Percentiles rank a stretch among this genome's conserved stretches.
These are phyloP conservation scores for Yamadazyma kanchanaburiensis DNA, from an alignment of 1,139 yeast species.

Conservation along the genomic window DNA sequence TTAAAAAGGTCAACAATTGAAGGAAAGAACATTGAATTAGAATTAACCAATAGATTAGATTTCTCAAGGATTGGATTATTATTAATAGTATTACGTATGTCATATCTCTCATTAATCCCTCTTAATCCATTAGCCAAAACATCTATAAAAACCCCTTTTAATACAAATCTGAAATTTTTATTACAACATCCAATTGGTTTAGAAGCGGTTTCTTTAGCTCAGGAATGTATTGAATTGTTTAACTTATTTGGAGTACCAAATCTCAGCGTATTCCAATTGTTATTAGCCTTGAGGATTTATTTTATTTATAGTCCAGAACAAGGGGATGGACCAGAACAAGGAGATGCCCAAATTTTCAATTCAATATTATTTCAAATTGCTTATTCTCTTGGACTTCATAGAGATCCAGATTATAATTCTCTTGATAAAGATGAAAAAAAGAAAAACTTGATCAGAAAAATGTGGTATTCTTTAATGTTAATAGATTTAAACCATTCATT, in stretches of 20 bases:
- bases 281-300: conserved; percentile 36
- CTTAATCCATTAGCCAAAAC: conserved; percentile 1
- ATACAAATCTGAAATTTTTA: conserved; percentile 3
- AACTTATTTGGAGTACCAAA: conserved; percentile 36
- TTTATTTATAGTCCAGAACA: conserved; percentile 45
- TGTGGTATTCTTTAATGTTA: conserved; percentile 22
- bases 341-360: conserved; percentile 39
- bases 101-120: conserved; percentile 18
- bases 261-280: conserved; percentile 48
- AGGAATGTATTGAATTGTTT: conserved; percentile 35
- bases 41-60: conserved; percentile 17
- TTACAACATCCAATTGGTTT: conserved; percentile 15
- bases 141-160: not conserved
- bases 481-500: conserved; percentile 35
- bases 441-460: conserved; percentile 25
- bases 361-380: conserved; percentile 44
- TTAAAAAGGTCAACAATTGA: conserved; percentile 13
- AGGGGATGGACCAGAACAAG: conserved; percentile 49
- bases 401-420: conserved; percentile 28
- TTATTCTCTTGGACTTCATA: conserved; percentile 41
- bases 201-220: conserved; percentile 26
- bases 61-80: conserved; percentile 22
- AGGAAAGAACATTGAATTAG: conserved; percentile 10
- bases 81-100: conserved; percentile 18
- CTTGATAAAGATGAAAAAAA: conserved; percentile 19